Base-by-base conservation (phyloP, 2,329 filamentous ascomycete species). In the Aciculosporium take region DNA sequence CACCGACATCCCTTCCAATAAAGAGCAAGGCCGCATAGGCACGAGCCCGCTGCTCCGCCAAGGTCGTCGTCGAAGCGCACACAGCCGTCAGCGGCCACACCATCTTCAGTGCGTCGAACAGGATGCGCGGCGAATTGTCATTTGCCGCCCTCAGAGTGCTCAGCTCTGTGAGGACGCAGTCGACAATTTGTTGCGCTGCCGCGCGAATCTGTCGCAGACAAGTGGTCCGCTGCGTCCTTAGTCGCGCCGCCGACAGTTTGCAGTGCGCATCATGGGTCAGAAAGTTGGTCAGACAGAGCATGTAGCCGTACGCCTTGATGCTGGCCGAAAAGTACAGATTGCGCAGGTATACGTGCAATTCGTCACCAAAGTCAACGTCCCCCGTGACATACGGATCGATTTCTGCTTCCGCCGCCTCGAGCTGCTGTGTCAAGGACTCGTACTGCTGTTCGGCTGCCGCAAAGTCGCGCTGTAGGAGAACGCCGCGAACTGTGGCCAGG, bases 51-150 rank as follows among this genome's bases (percentile, higher is more conserved):
- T 63, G 53, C 24, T 54, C 51, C 1, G 48, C 42, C 24, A 53
- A 50, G n/a, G 54, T 53, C 4, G 56, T 48, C 3, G 52, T 44
- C 6, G 56, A 46, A 10, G 56, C 41, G 27, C 54, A 58, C 17
- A 64, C 48, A 1, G 53, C 43, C 6, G 55, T 56, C 17, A 64
- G 52, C 7, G 62, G 62, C 57, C 61, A 65, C 13, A 64, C 51
- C 23, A 64, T 44, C 49, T 56, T 58, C 30, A 65, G 42, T 1
- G 59, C 60, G 23, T 62, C 58, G 40, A 63, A 62, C 30, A 63
- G 46, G 9, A 53, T 50, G 31, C 49, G 52, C 18, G 60, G 61
- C 8, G 58, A 51, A 28, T 50, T 49, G 37, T 56, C 53, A 8
- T 49, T 47, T 28, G 49, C 46, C 2, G 46, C 45, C 8, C 48